Evolutionary conservation across 345 rosid species (phyloP).

Genomic region (Carallia pectinifolia): DNA sequence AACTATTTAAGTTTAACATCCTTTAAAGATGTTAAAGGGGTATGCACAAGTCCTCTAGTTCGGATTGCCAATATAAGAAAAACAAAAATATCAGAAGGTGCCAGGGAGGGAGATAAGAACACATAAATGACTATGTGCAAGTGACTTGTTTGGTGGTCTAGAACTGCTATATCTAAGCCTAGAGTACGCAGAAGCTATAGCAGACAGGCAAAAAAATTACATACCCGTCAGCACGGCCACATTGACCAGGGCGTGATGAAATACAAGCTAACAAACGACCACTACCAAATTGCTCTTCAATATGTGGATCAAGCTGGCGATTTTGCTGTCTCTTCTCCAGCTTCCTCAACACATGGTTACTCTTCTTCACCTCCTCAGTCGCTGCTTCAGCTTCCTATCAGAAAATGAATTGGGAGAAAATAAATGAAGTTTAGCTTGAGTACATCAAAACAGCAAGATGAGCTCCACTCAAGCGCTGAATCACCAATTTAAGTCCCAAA

Average conservation of each 20-base stretch:
- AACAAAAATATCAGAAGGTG: neutral
- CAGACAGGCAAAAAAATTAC: neutral
- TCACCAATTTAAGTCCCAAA: too few relatives aligned
- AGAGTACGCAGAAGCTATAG: neutral
- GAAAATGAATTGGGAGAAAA: neutral
- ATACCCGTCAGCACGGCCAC: constrained; percentile 33
- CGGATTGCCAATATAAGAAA: neutral
- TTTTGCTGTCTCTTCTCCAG: constrained; percentile 27
- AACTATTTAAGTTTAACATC: neutral
- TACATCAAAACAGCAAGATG: neutral
- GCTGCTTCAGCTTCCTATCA: constrained; percentile 26
- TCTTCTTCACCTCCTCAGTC: constrained; percentile 25
- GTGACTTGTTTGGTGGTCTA: neutral
- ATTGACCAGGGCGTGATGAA: constrained; percentile 31
- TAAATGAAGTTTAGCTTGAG: neutral
- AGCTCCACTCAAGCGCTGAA: too few relatives aligned
- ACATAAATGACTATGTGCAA: neutral
- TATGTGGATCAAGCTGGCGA: constrained; percentile 29
- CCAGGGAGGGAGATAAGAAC: too few relatives aligned
- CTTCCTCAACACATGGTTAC: constrained; percentile 25
- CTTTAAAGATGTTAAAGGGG: neutral
- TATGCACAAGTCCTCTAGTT: neutral
- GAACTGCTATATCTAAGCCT: neutral
- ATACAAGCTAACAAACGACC: constrained; percentile 27
- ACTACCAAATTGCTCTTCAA: constrained; percentile 25